Percentiles rank a stretch among this genome's conserved stretches.
Evolutionary conservation across 1,284 basidiomycete genomes (phyloP).

Genomic region (Xerocomus amazonicus): DNA sequence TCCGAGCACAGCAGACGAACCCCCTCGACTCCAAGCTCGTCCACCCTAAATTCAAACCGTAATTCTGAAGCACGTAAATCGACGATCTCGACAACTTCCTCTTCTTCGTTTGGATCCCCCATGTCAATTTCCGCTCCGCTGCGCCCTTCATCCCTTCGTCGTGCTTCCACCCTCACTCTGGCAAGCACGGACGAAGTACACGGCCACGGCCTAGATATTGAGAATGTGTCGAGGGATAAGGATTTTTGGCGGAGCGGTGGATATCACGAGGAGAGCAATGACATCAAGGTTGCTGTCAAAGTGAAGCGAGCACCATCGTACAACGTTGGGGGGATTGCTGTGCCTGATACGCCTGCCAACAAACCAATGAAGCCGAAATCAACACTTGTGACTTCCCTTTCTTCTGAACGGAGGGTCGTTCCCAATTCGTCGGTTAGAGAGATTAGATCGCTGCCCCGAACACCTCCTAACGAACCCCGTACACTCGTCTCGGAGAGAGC

Average conservation of each 20-base stretch:
- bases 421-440: slow-evolving; percentile 5
- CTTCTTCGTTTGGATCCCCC: slow-evolving; percentile 35
- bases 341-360: slow-evolving; percentile 15
- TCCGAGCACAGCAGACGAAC: slow-evolving; percentile 38
- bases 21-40: slow-evolving; percentile 63
- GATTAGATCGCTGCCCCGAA: slow-evolving; percentile 16
- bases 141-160: slow-evolving; percentile 34
- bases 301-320: slow-evolving; percentile 51
- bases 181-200: slow-evolving; percentile 34
- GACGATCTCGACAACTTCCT: slow-evolving; percentile 28
- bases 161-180: slow-evolving; percentile 33
- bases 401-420: slow-evolving; percentile 6
- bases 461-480: slow-evolving; percentile 24
- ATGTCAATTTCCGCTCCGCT: slow-evolving; percentile 34
- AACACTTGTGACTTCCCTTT: background rate
- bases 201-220: slow-evolving; percentile 26
- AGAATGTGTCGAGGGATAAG: slow-evolving; percentile 10
- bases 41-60: slow-evolving; percentile 49
- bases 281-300: slow-evolving; percentile 13
- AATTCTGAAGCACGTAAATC: slow-evolving; percentile 27
- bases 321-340: slow-evolving; percentile 26
- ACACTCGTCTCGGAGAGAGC: slow-evolving; percentile 14
- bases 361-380: slow-evolving; percentile 22
- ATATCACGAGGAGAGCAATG: slow-evolving; percentile 7
- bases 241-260: slow-evolving; percentile 15